A percentile compares a stretch with the other conserved stretches of the same genome.
These are phyloP conservation scores for Eimeria maxima DNA, from an alignment of 169 alveolate species.

Conservation along the genomic window DNA sequence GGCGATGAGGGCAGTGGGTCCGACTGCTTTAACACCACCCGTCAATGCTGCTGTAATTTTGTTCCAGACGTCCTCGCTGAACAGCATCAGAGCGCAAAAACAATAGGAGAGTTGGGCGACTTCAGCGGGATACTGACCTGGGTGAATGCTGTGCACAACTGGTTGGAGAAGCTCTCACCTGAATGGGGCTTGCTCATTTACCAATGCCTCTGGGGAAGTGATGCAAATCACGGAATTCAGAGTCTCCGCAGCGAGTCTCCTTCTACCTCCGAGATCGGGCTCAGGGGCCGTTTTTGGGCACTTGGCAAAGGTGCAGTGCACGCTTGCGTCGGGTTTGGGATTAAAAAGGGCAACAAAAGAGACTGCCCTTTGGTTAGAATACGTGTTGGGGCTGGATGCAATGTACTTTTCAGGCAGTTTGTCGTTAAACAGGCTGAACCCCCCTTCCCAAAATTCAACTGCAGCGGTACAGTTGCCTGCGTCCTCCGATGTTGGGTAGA, in stretches of 20 bases:
- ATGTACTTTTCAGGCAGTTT: conserved; percentile 15
- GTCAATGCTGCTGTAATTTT: neutral
- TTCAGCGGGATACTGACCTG: neutral
- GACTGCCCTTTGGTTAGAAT: neutral
- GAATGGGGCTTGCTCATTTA: conserved; percentile 50
- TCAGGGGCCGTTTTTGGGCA: neutral
- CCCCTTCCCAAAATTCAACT: conserved; percentile 38
- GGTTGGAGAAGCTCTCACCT: neutral
- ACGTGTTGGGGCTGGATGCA: neutral
- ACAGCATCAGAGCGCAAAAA: neutral
- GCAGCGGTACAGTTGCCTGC: conserved; percentile 33
- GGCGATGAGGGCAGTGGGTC: neutral
- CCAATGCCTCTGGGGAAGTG: conserved; percentile 37
- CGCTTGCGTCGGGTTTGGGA: conserved; percentile 38
- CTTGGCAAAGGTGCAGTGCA: neutral
- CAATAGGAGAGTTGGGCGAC: neutral
- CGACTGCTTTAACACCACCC: neutral
- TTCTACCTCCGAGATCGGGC: neutral
- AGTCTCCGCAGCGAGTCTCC: neutral
- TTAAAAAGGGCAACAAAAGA: conserved; percentile 67
- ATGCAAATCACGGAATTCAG: conserved; percentile 21
- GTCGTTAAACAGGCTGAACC: neutral
- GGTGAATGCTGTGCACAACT: neutral
- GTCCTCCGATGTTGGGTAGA: neutral
- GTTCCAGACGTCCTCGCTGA: conserved; percentile 18